A percentile compares a stretch with the other conserved stretches of the same genome.
These are phyloP conservation scores for Alternaria panax DNA, from an alignment of 2,329 filamentous ascomycete species.

Conservation along the genomic window DNA sequence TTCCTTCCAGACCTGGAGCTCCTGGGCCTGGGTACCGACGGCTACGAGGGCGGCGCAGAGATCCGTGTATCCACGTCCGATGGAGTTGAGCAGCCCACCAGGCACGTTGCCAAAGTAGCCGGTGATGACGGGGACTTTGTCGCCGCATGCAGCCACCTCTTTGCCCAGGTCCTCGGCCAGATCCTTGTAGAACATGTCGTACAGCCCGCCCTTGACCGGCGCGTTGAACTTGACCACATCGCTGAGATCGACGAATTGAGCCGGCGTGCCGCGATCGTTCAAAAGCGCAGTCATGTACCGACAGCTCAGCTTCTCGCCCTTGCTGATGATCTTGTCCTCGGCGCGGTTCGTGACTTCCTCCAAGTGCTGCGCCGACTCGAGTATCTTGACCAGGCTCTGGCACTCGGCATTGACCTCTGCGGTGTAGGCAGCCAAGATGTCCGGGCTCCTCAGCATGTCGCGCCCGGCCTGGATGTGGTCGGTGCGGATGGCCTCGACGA, in stretches of 20 bases:
- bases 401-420: slow-evolving; percentile 80
- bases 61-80: slow-evolving; percentile 96
- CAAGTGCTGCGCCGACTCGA: slow-evolving; percentile 67
- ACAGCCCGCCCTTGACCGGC: slow-evolving; percentile 47
- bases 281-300: slow-evolving; percentile 86
- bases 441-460: slow-evolving; percentile 50
- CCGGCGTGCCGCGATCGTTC: slow-evolving; percentile 79
- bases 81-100: slow-evolving; percentile 86
- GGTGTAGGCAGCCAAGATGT: slow-evolving; percentile 63
- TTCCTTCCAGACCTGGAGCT: slow-evolving; percentile 98
- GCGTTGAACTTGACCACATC: slow-evolving; percentile 74
- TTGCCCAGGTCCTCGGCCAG: slow-evolving; percentile 52
- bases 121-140: slow-evolving; percentile 65
- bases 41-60: slow-evolving; percentile 91
- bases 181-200: slow-evolving; percentile 57
- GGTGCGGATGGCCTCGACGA: slow-evolving; percentile 80
- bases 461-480: slow-evolving; percentile 82
- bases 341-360: slow-evolving; percentile 60
- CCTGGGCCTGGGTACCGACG: slow-evolving; percentile 83
- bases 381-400: slow-evolving; percentile 76
- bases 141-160: slow-evolving; percentile 53
- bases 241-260: slow-evolving; percentile 89
- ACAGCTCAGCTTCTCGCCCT: slow-evolving; percentile 95
- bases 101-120: slow-evolving; percentile 96
- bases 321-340: slow-evolving; percentile 81